Evolutionary conservation across 345 rosid genomes (phyloP), one percentile per base, ranked within the genome.

Genomic region (Turritis glabra): DNA sequence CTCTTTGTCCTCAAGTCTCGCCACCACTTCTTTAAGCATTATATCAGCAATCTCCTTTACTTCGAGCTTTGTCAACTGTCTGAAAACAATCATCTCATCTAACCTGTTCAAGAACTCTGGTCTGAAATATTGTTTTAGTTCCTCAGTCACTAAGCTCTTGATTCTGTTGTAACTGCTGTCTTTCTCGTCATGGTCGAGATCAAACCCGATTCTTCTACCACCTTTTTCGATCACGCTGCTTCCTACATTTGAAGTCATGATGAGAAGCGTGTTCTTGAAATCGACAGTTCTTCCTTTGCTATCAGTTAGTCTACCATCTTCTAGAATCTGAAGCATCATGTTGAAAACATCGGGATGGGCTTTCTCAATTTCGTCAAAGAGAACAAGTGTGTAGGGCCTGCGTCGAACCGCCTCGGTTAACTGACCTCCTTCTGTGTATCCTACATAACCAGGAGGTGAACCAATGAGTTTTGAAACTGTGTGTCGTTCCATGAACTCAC

Each of bases 261-360:
- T 92, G 72, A 95, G 82, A 64, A 95, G 98, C 13, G 99, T 95
- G 73, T 95, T 95, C 83, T 92, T 92, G 85, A 95, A 95, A 67
- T 95, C 99, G 6, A 95, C 99, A 0, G 98, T 92, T 80, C 99
- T 87, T 48, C 99, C 98, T 83, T 92, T 95, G 83, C 99, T 95
- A 77, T 95, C 99, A 0, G 98, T 95, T 73, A 95, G 71, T 81
- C 99, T 86, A 40, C 99, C 98, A 37, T 95, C 99, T 85, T 95
- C 99, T 0, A 95, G 91, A 68, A 95, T 92, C 67, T 95, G 99
- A 84, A 95, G 99, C 98, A 95, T 92, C 92, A 92, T 90, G 87
- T 95, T 92, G 81, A 95, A 95, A 69, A 95, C 99, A 78, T 95
- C 99, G 0, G 99, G 97, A 72, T 95, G 98, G 19, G 99, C 99